phyloP scores from a whole-genome alignment of 2,329 filamentous ascomycete species.

The Lasiodiplodia sp. region DNA sequence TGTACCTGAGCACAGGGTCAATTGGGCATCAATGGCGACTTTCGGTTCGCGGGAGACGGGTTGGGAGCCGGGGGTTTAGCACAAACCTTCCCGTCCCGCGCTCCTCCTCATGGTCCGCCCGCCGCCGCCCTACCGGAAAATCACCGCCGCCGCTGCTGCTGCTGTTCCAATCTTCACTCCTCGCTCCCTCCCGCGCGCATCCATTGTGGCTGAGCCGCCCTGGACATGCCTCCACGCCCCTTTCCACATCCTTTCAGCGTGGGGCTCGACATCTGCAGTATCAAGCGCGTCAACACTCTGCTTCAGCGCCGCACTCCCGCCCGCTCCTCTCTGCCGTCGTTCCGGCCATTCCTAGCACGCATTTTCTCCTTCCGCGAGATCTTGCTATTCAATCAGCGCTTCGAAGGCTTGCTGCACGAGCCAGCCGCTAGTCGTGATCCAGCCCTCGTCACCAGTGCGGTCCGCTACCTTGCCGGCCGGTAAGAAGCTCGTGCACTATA shows the following conservation, averaged over 20 bases:
- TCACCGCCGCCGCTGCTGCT: neutral
- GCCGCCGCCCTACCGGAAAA: slow-evolving; percentile 10
- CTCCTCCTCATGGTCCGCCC: too few relatives aligned
- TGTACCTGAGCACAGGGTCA: neutral
- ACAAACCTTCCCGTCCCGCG: neutral
- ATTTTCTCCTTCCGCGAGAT: slow-evolving; percentile 27
- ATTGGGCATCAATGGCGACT: slow-evolving; percentile 9
- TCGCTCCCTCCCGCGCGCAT: neutral
- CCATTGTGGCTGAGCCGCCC: slow-evolving; percentile 9
- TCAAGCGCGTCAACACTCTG: slow-evolving; percentile 68
- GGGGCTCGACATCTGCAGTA: slow-evolving; percentile 80
- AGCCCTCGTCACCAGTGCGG: neutral
- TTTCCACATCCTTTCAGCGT: slow-evolving; percentile 74
- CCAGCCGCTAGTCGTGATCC: neutral
- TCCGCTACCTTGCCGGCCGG: slow-evolving; percentile 47
- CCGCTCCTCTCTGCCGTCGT: neutral
- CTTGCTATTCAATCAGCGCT: slow-evolving; percentile 11
- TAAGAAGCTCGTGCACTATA: slow-evolving; percentile 32
- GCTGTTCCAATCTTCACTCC: neutral
- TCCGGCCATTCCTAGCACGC: slow-evolving; percentile 8
- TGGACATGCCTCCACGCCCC: slow-evolving; percentile 52
- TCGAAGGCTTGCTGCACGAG: neutral
- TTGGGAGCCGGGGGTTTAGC: neutral
- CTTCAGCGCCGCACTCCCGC: neutral
- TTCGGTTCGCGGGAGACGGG: neutral